These are phyloP conservation scores for Pilatotrama ljubarskyi DNA, from an alignment of 768 basidiomycete species.

Conservation along the genomic window DNA sequence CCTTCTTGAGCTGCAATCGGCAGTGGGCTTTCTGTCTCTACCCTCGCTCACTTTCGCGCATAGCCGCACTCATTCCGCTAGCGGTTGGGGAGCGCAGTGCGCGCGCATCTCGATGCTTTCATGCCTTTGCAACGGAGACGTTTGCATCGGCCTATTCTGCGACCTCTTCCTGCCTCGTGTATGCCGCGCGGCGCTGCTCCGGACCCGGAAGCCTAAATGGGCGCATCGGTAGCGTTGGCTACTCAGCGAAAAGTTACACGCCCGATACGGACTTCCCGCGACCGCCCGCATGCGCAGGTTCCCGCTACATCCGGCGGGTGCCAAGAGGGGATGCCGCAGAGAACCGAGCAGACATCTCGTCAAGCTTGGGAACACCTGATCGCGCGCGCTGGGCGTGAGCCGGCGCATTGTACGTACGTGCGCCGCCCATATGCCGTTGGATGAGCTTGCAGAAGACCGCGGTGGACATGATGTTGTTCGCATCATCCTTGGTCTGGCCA, in stretches of 20 bases:
- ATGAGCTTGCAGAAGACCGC: background rate
- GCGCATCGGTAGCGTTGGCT: background rate
- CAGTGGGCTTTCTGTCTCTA: background rate
- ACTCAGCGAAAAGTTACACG: background rate
- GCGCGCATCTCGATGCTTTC: background rate
- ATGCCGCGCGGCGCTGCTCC: background rate
- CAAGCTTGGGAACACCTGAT: background rate
- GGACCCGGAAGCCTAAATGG: slow-evolving; percentile 4
- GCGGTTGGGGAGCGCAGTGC: background rate
- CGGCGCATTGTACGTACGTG: background rate
- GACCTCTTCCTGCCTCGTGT: background rate
- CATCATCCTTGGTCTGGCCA: too few species aligned
- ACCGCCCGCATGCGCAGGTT: slow-evolving; percentile 7
- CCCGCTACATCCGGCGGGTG: background rate
- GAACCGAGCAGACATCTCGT: background rate
- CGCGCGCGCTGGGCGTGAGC: background rate
- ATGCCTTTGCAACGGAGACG: background rate
- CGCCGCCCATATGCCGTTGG: background rate
- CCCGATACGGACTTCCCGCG: background rate
- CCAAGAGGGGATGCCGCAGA: background rate
- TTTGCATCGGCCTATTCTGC: background rate
- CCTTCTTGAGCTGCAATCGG: background rate
- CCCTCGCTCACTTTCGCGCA: background rate
- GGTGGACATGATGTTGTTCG: too few species aligned
- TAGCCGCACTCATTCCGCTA: background rate